Base-by-base conservation (phyloP, 176 grass and related monocot species). In the bread wheat (Triticum aestivum) region DNA sequence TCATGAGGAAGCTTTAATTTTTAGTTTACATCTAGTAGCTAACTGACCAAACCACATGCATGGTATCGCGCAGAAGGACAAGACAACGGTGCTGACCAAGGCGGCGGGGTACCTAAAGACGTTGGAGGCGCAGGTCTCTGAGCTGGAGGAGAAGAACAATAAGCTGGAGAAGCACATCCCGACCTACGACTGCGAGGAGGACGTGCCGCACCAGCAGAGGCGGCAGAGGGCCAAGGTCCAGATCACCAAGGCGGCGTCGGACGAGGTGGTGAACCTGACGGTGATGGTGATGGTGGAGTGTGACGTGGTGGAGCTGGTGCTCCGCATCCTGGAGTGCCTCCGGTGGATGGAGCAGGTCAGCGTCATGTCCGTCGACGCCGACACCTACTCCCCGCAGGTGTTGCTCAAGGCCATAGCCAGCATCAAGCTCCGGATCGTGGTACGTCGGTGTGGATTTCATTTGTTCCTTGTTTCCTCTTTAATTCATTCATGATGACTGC, bases 111-210 rank as follows among this genome's bases (percentile, higher is more conserved):
- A 93, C 75, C 69, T 99, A 32, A 94, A 87, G 79, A 76, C 73
- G 32, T 70, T 99, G 61, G 86, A 91, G 89, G 33, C 78, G 32
- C 89, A 99, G 73, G 91, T 96, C 10, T 86, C 79, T 14, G 94
- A 92, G 82, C 90, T 99, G 58, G 70, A 99, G 86, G 85, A 94
- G 87, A 99, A 96, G 86, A 99, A 94, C 83, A 30, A 9, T 20
- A 96, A 92, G 85, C 78, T 99, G 65, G 97, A 96, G 86, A 49
- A 26, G 37, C 82, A 88, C 83, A 75, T 99, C 34, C 83, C 70
- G 4, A 52, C 56, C 7, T 56, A 45, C 30, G 69, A 41, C 5
- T 45, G 56, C 24, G 69, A 41, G 17, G 65, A 79, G 27, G 86
- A 51, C 39, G 20, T 13, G 10, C 33, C 74, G 42, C 82, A 83